Evolutionary conservation across 1,284 basidiomycete species (phyloP).

Genomic region (Sanghuangporus sanghuang): DNA sequence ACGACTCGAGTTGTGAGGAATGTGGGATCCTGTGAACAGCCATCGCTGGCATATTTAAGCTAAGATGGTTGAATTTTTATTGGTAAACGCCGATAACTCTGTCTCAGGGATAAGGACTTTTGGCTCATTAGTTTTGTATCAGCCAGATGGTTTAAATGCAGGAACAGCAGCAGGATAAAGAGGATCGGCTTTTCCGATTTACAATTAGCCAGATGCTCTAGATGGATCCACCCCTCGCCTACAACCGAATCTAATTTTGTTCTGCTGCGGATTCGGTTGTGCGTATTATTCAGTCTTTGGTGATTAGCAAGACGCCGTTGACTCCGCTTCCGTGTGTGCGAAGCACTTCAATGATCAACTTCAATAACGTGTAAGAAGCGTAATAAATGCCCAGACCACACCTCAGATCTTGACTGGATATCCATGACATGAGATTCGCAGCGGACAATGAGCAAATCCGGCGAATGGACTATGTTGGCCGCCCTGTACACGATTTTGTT

Average conservation of each 20-base stretch:
- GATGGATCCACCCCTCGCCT: background rate
- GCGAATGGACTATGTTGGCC: background rate
- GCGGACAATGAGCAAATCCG: background rate
- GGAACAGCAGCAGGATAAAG: background rate
- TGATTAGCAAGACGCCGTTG: background rate
- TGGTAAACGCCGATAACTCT: constrained; percentile 1
- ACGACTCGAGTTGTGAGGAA: background rate
- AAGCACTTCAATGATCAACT: background rate
- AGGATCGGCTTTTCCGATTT: constrained; percentile 6
- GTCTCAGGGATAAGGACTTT: background rate
- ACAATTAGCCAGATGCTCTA: background rate
- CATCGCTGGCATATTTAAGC: constrained; percentile 15
- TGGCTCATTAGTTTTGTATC: too few species aligned
- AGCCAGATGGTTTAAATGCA: too few species aligned
- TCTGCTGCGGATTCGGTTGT: background rate
- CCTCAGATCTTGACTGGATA: constrained; percentile 2
- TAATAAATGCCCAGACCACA: background rate
- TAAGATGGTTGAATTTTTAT: constrained; percentile 15
- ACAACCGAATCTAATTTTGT: constrained; percentile 4
- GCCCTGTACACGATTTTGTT: background rate
- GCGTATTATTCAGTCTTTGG: background rate
- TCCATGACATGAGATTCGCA: background rate
- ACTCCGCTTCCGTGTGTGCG: background rate
- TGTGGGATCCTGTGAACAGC: background rate
- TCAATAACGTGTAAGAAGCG: background rate